phyloP scores from a whole-genome alignment of 2,329 filamentous ascomycete genomes.

The Xylariaceae sp. region DNA sequence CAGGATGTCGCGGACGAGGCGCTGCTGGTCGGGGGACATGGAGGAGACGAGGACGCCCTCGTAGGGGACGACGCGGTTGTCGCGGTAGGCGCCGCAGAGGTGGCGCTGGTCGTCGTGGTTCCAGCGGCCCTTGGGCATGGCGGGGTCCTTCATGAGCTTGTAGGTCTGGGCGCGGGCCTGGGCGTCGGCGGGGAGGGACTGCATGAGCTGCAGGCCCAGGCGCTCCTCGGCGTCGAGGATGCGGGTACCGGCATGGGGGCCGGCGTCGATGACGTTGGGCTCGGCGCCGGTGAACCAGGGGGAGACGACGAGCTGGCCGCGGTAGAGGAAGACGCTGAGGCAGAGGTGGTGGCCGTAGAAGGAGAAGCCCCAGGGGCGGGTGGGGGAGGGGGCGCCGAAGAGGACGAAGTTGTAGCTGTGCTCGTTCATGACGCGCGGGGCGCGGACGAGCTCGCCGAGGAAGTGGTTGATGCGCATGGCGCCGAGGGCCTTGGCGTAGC shows the following conservation, averaged over 20 bases:
- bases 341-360: constrained; percentile 80
- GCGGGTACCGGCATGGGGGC: constrained; percentile 57
- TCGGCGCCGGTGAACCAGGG: constrained; percentile 80
- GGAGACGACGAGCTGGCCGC: constrained; percentile 60
- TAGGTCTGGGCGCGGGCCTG: constrained; percentile 57
- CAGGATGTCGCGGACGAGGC: constrained; percentile 55
- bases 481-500: constrained; percentile 63
- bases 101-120: constrained; percentile 79
- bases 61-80: constrained; percentile 72
- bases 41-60: constrained; percentile 58
- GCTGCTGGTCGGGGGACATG: constrained; percentile 42
- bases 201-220: constrained; percentile 66
- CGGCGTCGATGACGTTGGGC: constrained; percentile 68
- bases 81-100: constrained; percentile 71
- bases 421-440: constrained; percentile 64
- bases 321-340: constrained; percentile 64
- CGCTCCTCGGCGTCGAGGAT: constrained; percentile 63
- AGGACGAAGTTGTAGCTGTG: constrained; percentile 72
- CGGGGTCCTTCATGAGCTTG: constrained; percentile 55
- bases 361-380: constrained; percentile 64
- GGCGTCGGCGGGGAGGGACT: constrained; percentile 44
- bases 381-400: constrained; percentile 58
- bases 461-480: constrained; percentile 75
- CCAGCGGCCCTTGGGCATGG: constrained; percentile 67
- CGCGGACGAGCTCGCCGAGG: constrained; percentile 62